These are phyloP conservation scores for Fusarium goolgardi DNA, from an alignment of 2,329 filamentous ascomycete species.

Conservation along the genomic window DNA sequence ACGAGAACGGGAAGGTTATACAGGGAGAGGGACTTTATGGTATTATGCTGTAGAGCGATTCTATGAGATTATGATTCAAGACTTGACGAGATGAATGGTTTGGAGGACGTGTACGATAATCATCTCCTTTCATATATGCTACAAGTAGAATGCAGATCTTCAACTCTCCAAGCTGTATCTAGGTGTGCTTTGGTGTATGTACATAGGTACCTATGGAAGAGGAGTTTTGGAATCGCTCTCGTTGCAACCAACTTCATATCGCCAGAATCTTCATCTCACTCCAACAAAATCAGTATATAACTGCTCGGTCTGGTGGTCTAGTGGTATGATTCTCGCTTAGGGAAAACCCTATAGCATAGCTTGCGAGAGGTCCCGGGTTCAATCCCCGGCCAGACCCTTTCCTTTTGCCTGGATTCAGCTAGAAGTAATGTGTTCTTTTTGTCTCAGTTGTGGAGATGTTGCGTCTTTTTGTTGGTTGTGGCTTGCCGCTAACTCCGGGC, in stretches of 20 bases:
- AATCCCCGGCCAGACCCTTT: conserved; percentile 59
- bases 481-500: neutral
- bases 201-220: too few relatives aligned
- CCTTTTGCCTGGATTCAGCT: conserved; percentile 30
- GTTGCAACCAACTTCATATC: accelerated
- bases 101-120: neutral
- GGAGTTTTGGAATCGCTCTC: neutral
- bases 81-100: neutral
- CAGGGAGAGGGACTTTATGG: conserved; percentile 67
- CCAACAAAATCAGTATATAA: neutral
- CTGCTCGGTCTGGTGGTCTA: conserved; percentile 65
- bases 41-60: conserved; percentile 43
- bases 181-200: neutral
- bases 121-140: conserved; percentile 2
- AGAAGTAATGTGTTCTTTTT: neutral
- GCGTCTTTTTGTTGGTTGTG: neutral
- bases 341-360: conserved; percentile 56
- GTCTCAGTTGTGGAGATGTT: neutral
- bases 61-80: neutral
- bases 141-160: neutral
- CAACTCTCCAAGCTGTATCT: neutral
- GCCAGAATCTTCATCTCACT: accelerated
- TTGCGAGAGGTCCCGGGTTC: conserved; percentile 61
- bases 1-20: conserved; percentile 65
- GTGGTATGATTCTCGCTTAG: conserved; percentile 80